Conservation (phyloP, 139 green algal species). For the Picochlorum sp. region DNA sequence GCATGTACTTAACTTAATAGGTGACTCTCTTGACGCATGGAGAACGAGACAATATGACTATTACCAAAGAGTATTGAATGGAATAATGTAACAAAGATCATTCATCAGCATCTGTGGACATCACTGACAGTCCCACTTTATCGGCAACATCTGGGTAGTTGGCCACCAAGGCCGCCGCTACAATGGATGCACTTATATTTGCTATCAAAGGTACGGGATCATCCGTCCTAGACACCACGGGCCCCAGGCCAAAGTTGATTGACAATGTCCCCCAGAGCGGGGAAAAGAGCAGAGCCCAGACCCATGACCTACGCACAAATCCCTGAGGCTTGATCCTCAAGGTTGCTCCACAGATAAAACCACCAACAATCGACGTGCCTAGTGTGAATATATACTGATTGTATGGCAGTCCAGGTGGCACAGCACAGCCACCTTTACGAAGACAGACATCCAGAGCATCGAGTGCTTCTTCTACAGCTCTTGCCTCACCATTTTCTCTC, state of each 20-base stretch:
- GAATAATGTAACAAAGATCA: slow-evolving; percentile 64
- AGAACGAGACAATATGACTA: slow-evolving; percentile 96
- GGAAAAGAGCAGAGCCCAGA: slow-evolving; percentile 60
- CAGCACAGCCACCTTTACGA: slow-evolving; percentile 23
- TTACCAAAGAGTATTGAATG: slow-evolving; percentile 95
- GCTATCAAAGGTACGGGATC: slow-evolving; percentile 40
- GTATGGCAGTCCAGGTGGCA: slow-evolving; percentile 51
- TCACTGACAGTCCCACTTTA: slow-evolving; percentile 5
- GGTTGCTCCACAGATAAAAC: slow-evolving; percentile 50
- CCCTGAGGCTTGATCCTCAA: slow-evolving; percentile 47
- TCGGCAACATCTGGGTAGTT: slow-evolving; percentile 8
- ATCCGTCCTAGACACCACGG: slow-evolving; percentile 48
- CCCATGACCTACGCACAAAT: slow-evolving; percentile 44
- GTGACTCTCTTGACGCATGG: slow-evolving; percentile 86
- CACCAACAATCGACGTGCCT: slow-evolving; percentile 38
- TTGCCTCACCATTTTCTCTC: slow-evolving; percentile 50
- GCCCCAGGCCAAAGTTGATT: slow-evolving; percentile 68
- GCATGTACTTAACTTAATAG: slow-evolving; percentile 82
- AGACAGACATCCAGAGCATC: slow-evolving; percentile 48
- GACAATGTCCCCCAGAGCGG: slow-evolving; percentile 62
- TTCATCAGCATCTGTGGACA: not conserved
- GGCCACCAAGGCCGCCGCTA: slow-evolving; percentile 25
- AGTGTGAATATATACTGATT: slow-evolving; percentile 68
- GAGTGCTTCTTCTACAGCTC: slow-evolving; percentile 34
- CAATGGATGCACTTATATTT: slow-evolving; percentile 44